Percentiles rank a stretch among this genome's conserved stretches.
phyloP scores from a whole-genome alignment of 2,329 filamentous ascomycete genomes.

The Pseudogymnoascus sp. region DNA sequence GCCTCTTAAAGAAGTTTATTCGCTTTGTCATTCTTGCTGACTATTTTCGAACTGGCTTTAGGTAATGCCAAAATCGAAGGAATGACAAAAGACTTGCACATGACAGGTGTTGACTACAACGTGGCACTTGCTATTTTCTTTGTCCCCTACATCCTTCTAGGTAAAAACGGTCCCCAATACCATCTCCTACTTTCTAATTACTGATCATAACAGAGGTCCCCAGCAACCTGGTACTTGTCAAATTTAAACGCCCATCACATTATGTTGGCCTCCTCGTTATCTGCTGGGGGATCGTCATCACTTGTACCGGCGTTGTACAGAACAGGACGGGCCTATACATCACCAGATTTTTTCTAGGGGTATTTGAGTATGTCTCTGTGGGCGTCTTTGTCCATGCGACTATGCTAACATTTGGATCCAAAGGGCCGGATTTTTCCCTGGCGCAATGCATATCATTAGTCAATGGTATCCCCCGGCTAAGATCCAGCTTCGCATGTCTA shows the following conservation, averaged over 20 bases:
- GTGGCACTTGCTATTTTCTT: slow-evolving; percentile 27
- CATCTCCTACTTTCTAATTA: too few relatives aligned
- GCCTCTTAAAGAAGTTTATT: too few relatives aligned
- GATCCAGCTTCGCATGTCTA: background rate
- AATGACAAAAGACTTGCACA: slow-evolving; percentile 28
- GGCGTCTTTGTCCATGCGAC: background rate
- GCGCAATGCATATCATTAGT: slow-evolving; percentile 29
- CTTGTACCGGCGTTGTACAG: slow-evolving; percentile 24
- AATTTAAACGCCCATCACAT: slow-evolving; percentile 42
- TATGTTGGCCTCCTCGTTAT: slow-evolving; percentile 36
- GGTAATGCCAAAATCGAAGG: slow-evolving; percentile 25
- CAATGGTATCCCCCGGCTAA: slow-evolving; percentile 12
- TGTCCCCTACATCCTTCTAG: slow-evolving; percentile 29
- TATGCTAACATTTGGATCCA: background rate
- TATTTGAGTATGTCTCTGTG: slow-evolving; percentile 12
- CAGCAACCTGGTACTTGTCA: slow-evolving; percentile 47
- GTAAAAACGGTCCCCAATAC: background rate
- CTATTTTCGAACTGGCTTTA: too few relatives aligned
- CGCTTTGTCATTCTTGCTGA: too few relatives aligned
- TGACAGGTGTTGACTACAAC: slow-evolving; percentile 27
- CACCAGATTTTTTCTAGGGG: slow-evolving; percentile 20
- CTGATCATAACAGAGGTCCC: slow-evolving; percentile 33
- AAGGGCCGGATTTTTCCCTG: slow-evolving; percentile 17
- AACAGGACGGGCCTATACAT: slow-evolving; percentile 27
- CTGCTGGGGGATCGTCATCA: slow-evolving; percentile 43